Conservation (phyloP, 176 grass and related monocot species). For the Aegilops speltoides region DNA sequence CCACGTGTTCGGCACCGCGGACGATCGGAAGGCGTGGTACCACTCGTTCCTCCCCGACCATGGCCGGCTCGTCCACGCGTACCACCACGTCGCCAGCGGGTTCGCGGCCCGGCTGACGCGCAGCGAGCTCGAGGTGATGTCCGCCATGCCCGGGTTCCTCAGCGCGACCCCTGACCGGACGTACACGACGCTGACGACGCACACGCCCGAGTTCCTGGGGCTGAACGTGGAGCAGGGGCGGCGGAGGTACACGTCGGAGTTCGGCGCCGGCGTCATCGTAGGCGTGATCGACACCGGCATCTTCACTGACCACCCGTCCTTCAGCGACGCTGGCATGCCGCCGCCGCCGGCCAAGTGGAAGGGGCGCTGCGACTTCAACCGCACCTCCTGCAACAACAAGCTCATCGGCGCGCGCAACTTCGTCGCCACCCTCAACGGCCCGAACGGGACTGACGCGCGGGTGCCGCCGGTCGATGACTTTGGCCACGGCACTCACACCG, state of each 20-base stretch:
- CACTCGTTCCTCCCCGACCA: too few species aligned
- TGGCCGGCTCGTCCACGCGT: not conserved
- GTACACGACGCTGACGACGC: not conserved
- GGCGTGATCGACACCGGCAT: not conserved
- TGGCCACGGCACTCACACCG: not conserved
- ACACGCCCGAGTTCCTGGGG: not conserved
- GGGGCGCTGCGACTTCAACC: constrained; percentile 51
- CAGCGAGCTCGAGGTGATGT: not conserved
- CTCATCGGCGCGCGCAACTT: constrained; percentile 41
- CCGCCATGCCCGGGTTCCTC: not conserved
- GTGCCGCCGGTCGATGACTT: not conserved
- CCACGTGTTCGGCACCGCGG: not conserved
- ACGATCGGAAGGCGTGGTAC: not conserved
- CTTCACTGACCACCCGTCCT: not conserved
- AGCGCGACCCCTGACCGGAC: too few species aligned
- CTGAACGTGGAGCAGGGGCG: not conserved
- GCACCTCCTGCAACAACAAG: not conserved
- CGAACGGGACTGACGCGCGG: not conserved
- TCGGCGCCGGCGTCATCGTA: not conserved
- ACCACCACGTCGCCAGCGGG: constrained; percentile 4
- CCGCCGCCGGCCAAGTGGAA: constrained; percentile 54
- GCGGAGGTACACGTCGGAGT: not conserved
- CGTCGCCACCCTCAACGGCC: not conserved
- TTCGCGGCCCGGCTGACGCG: not conserved
- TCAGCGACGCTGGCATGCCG: constrained; percentile 32